These are phyloP conservation scores for Senecio squalidus DNA, from an alignment of 140 eudicot genomes.

Conservation along the genomic window DNA sequence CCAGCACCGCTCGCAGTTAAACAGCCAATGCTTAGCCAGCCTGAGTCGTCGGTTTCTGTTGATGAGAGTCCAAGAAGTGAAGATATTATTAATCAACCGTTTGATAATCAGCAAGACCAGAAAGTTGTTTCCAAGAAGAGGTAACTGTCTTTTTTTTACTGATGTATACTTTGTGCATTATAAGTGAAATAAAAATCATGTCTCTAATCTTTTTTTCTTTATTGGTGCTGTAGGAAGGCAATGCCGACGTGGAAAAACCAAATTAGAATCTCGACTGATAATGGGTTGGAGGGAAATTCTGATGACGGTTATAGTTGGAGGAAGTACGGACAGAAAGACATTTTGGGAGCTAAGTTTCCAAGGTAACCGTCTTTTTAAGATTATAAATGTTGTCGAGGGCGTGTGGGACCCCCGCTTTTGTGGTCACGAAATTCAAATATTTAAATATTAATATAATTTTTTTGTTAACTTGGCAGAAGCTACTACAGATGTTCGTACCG, in stretches of 20 bases:
- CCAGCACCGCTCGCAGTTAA: constrained; percentile 3
- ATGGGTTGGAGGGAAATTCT: constrained; percentile 68
- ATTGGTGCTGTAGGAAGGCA: neutral
- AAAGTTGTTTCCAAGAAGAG: constrained; percentile 54
- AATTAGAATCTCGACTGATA: constrained; percentile 51
- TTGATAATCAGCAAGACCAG: constrained; percentile 29
- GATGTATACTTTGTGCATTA: neutral
- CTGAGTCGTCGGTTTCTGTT: constrained; percentile 50
- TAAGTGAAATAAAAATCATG: neutral
- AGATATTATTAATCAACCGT: constrained; percentile 19
- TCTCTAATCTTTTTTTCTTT: neutral
- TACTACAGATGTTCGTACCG: constrained; percentile 95
- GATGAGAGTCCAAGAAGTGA: constrained; percentile 51
- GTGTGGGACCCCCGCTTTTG: constrained; percentile 20
- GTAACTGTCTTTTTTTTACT: constrained; percentile 19
- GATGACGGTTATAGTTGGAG: constrained; percentile 96
- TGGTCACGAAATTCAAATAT: neutral
- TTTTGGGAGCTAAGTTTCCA: constrained; percentile 82
- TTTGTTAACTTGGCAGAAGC: constrained; percentile 55
- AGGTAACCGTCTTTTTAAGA: constrained; percentile 33
- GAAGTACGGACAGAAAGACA: constrained; percentile 95
- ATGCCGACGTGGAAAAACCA: constrained; percentile 65
- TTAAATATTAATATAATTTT: neutral
- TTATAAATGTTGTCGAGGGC: too few relatives aligned
- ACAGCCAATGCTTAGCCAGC: constrained; percentile 27